These are phyloP conservation scores for Thyridium curvatum DNA, from an alignment of 2,329 filamentous ascomycete genomes.

Conservation along the genomic window DNA sequence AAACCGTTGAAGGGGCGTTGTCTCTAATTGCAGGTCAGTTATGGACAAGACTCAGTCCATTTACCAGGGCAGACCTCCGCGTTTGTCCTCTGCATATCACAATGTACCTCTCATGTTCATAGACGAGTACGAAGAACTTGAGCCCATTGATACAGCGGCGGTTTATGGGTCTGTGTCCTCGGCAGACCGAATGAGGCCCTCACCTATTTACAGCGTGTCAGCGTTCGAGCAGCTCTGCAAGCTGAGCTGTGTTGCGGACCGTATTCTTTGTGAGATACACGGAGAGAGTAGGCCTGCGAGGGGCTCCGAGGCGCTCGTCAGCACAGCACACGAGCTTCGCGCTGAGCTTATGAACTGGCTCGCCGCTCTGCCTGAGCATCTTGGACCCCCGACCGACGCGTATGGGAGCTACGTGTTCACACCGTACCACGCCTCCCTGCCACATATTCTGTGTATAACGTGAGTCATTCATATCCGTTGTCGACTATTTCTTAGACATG, in stretches of 20 bases:
- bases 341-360: background rate
- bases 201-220: background rate
- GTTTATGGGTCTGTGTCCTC: background rate
- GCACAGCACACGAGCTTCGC: background rate
- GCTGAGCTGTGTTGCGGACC: background rate
- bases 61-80: background rate
- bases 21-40: background rate
- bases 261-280: background rate
- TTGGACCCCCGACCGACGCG: background rate
- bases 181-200: background rate
- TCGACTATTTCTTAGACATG: no score
- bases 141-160: background rate
- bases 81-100: background rate
- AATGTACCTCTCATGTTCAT: background rate
- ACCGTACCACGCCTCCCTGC: background rate
- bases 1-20: no score
- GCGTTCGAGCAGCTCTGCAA: background rate
- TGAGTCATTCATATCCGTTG: no score
- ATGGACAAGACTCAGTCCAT: slow-evolving; percentile 1
- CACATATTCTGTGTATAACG: background rate
- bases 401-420: background rate
- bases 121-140: slow-evolving; percentile 1
- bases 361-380: background rate
- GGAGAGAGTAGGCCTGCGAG: background rate
- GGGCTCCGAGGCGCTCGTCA: background rate